A percentile compares a stretch with the other conserved stretches of the same genome.
These are phyloP conservation scores for Helotiales sp. DNA, from an alignment of 2,329 filamentous ascomycete genomes.

Conservation along the genomic window DNA sequence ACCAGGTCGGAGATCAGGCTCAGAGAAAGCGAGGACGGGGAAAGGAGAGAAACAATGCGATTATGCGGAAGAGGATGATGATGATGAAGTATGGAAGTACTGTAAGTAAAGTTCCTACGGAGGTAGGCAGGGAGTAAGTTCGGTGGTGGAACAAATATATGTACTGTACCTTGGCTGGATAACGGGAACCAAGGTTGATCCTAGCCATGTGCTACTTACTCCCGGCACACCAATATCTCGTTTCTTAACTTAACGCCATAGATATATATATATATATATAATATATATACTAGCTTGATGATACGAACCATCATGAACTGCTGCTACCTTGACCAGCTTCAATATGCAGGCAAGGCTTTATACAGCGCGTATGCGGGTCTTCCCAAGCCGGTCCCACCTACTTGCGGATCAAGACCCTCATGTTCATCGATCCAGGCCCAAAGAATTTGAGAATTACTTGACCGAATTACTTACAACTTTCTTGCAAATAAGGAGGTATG, in stretches of 20 bases:
- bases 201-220: too few species aligned
- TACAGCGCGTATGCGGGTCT: slow-evolving; percentile 2
- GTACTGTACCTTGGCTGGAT: too few species aligned
- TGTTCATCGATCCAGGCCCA: not conserved
- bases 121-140: too few species aligned
- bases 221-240: not conserved
- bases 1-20: not conserved
- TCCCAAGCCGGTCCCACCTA: not conserved
- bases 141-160: too few species aligned
- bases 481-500: not conserved
- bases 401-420: slow-evolving; percentile 2
- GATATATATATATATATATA: too few species aligned
- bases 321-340: not conserved
- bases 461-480: not conserved
- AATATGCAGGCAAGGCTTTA: not conserved
- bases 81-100: not conserved
- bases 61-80: not conserved
- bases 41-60: not conserved
- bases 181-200: too few species aligned
- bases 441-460: not conserved
- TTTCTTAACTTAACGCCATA: not conserved
- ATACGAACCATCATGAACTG: not conserved
- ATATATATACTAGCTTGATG: too few species aligned
- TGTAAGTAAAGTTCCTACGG: not conserved
- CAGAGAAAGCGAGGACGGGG: not conserved